These are phyloP conservation scores for Dillenia suffruticosa DNA, from an alignment of 164 flowering plant species.

Conservation along the genomic window DNA sequence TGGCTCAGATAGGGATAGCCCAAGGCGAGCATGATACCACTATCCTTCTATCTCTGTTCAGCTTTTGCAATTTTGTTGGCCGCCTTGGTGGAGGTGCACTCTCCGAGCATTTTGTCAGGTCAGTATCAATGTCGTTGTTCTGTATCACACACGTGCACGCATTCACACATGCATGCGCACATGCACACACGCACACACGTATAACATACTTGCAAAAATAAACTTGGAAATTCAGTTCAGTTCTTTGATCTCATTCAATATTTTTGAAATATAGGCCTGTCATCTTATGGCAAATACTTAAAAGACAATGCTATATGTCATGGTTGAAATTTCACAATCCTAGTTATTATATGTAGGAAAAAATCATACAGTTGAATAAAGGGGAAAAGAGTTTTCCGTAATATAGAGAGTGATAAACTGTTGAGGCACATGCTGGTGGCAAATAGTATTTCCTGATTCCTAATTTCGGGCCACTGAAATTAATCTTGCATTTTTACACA, in stretches of 20 bases:
- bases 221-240: not conserved
- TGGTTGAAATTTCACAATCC: not conserved
- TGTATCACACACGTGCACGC: not conserved
- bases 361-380: no score
- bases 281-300: not conserved
- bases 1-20: slow-evolving; percentile 88
- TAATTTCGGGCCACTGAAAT: no score
- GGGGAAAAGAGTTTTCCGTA: no score
- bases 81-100: slow-evolving; percentile 85
- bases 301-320: not conserved
- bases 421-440: no score
- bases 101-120: slow-evolving; percentile 89
- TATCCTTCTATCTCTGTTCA: slow-evolving; percentile 65
- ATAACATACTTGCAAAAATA: not conserved
- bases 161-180: no score
- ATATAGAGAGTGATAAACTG: no score
- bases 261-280: no score
- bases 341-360: no score
- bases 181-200: not conserved
- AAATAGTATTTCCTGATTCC: no score
- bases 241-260: no score
- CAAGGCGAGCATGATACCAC: slow-evolving; percentile 63
- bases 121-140: slow-evolving; percentile 6
- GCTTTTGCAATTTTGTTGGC: slow-evolving; percentile 87
- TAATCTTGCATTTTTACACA: not conserved